Evolutionary conservation across 768 basidiomycete species (phyloP), one percentile per base, ranked within the genome.

Genomic region (Leccinellum rugosiceps): DNA sequence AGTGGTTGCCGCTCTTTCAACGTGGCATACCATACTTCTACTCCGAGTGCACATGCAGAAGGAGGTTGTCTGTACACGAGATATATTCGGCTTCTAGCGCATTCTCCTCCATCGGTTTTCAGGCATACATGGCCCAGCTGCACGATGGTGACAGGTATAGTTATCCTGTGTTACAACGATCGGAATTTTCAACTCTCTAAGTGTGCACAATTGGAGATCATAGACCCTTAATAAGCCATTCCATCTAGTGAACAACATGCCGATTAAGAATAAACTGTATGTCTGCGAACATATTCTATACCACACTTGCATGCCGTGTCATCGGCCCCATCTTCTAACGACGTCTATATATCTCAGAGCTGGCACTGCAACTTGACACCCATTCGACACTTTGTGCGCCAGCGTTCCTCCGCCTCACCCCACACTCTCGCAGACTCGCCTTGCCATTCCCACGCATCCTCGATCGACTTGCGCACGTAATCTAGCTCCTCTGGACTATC

Each of bases 361-460:
- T 13, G 21, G 21, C 11, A 47, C 28, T 49, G 25, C 17, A 49
- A 2, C n/a, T 32, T 32, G 11, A 25, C 25, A 11, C 3, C 8
- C 19, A 8, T 26, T 15, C 53, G 11, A 25, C 53, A 57, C 34
- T 23, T 55, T 0, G 19, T 13, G 8, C 32, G 51, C 63, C 63
- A 64, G 30, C 48, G 58, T 15, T 53, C 38, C 34, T 65, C 64
- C 8, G 61, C 58, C 0, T 63, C 61, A 1, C 31, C 31, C 61
- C 64, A 63, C 11, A 56, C 35, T 46, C 46, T 41, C 9, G n/a
- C 32, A 7, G 49, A 19, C 13, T 53, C 59, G 28, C 15, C 47
- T 50, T 66, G 65, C 65, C 62, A 66, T 21, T 32, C 58, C 65
- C 65, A 66, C n/a, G 46, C 59, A 17, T 67, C 53, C 34, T 62